Conservation (phyloP, 2,329 filamentous ascomycete species). For the Colletotrichum sp. region DNA sequence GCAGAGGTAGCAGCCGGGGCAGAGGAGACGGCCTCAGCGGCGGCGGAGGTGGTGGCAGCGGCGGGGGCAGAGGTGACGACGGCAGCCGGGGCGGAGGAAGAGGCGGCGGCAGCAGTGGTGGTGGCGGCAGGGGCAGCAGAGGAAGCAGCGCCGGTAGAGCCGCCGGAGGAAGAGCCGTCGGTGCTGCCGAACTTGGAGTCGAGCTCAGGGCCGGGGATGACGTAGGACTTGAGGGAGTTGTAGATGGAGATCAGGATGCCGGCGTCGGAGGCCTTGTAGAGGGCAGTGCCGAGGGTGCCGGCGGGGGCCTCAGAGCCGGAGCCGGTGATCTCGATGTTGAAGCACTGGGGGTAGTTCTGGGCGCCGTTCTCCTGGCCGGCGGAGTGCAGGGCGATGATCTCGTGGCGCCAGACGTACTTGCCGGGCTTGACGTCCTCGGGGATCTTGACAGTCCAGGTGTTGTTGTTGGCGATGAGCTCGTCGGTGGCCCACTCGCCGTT, state of each 20-base stretch:
- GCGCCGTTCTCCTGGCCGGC: slow-evolving; percentile 44
- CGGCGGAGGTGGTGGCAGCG: slow-evolving; percentile 10
- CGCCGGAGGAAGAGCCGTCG: slow-evolving; percentile 23
- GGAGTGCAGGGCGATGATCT: slow-evolving; percentile 61
- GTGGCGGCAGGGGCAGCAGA: slow-evolving; percentile 7
- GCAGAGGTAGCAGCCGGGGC: neutral
- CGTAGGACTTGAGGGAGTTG: slow-evolving; percentile 29
- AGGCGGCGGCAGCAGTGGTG: slow-evolving; percentile 25
- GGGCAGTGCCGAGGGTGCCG: slow-evolving; percentile 36
- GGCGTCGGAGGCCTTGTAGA: slow-evolving; percentile 39
- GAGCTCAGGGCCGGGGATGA: slow-evolving; percentile 34
- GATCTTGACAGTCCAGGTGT: slow-evolving; percentile 52
- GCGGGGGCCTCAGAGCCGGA: slow-evolving; percentile 32
- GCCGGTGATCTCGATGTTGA: slow-evolving; percentile 53
- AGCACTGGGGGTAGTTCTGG: slow-evolving; percentile 59
- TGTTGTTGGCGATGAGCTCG: slow-evolving; percentile 50
- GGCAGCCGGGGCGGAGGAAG: slow-evolving; percentile 18
- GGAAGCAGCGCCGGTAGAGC: slow-evolving; percentile 26
- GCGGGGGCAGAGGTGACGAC: slow-evolving; percentile 18
- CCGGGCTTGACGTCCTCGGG: slow-evolving; percentile 52
- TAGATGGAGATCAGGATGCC: slow-evolving; percentile 42
- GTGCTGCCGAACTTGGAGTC: neutral
- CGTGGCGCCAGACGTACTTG: slow-evolving; percentile 60
- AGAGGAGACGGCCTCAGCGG: neutral
- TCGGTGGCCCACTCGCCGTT: slow-evolving; percentile 62